Base-by-base conservation (phyloP, 306 rosid species). In the Mimosa pudica region DNA sequence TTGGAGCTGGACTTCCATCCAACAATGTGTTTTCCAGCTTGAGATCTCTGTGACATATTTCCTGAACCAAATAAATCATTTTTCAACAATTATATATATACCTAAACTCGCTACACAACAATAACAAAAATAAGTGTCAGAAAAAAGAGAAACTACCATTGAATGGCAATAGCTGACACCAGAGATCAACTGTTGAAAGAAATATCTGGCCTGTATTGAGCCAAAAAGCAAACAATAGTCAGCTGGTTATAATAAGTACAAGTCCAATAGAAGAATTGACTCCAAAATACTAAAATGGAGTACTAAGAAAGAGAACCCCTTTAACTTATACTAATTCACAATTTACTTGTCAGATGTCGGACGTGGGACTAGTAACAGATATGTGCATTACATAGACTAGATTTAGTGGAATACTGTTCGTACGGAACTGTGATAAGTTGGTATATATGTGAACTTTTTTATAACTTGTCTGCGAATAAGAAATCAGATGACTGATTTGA, bases 11-110 rank as follows among this genome's bases (percentile, higher is more conserved):
- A 84, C 90, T 90, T 81, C 88, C 92, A 85, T 90, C 94, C 57
- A 90, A 77, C 73, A 90, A 90, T 20, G 94, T 86, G 87, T 90
- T 90, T 83, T 90, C 94, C 79, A 90, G 83, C 87, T 90, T 90
- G 45, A 90, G 92, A 85, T 90, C 94, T 78, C 94, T 90, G 67
- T 90, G 94, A 63, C 94, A 90, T 73, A 90, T 88, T 88, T 88
- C 86, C 94, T 90, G 88, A 71, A 83, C 18, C 86, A 85, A 73
- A 86, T 90, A 32, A 10, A 18, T 17, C 61, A 55, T 5, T 18
- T 20, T 20, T 68, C 33, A 38, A 67, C 41, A 20, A 48, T 11
- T 10, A 48, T 1, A 48, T 10, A 48, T 1, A 48, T n/a, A 51
- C 17, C n/a, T 51, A 51, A 49, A 51, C 57, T 11, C 57, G n/a